phyloP scores from a whole-genome alignment of 176 grass and related monocot species.

The Lolium rigidum region DNA sequence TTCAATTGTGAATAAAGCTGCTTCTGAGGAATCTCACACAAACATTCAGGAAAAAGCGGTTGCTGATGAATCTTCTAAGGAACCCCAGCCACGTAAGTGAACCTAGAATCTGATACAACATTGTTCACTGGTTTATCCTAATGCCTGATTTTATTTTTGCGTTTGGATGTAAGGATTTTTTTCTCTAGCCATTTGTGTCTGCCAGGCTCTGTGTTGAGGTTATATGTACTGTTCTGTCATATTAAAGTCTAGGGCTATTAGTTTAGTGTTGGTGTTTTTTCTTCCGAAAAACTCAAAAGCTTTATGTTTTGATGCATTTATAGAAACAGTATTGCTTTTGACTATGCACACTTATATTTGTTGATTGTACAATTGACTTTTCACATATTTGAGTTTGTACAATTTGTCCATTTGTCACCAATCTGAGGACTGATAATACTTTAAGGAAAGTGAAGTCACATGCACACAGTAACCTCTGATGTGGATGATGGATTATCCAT shows the following conservation, averaged over 20 bases:
- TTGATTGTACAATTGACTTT: constrained; percentile 17
- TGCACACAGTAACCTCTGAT: neutral
- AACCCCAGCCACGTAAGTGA: constrained; percentile 30
- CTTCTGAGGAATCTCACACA: constrained; percentile 49
- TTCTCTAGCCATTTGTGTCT: constrained; percentile 2
- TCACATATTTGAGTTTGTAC: constrained; percentile 28
- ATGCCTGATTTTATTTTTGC: constrained; percentile 36
- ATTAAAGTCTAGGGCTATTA: constrained; percentile 14
- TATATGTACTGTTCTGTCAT: neutral
- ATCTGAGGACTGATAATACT: constrained; percentile 8
- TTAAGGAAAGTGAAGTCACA: neutral
- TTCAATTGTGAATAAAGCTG: constrained; percentile 58
- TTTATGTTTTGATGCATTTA: neutral
- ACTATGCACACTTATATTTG: neutral
- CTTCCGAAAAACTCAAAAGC: constrained; percentile 8
- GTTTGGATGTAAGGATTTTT: constrained; percentile 11
- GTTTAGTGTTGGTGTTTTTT: constrained; percentile 22
- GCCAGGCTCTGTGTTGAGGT: neutral
- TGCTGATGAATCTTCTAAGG: constrained; percentile 36
- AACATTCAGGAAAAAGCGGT: constrained; percentile 40
- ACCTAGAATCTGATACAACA: constrained; percentile 17
- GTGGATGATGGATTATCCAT: constrained; percentile 14
- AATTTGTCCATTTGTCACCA: neutral
- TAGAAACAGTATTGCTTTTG: constrained; percentile 21
- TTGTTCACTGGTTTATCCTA: neutral